Conservation (phyloP, 2,329 filamentous ascomycete species). For the Dothideomycetes sp. region DNA sequence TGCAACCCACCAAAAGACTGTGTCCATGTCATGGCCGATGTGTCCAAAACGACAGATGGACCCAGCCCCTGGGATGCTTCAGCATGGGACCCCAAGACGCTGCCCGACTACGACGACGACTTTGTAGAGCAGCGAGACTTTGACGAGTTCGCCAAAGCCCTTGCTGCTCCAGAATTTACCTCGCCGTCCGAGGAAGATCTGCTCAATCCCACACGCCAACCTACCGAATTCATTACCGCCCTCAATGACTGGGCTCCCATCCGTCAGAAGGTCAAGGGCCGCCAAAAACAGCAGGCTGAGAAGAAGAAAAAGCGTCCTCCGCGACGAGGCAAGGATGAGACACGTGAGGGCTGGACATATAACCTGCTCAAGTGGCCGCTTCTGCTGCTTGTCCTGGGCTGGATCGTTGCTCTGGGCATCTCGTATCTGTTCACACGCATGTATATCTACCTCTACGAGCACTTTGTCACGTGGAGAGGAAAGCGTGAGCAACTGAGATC, state of each 20-base stretch:
- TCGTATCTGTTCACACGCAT: conserved; percentile 72
- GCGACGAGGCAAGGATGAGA: conserved; percentile 66
- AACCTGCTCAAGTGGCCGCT: conserved; percentile 86
- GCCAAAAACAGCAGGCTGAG: conserved; percentile 27
- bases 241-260: conserved; percentile 95
- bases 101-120: conserved; percentile 73
- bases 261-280: conserved; percentile 55
- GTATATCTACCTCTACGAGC: conserved; percentile 90
- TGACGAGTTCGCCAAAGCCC: conserved; percentile 67
- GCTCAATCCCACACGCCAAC: conserved; percentile 33
- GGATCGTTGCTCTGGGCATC: conserved; percentile 64
- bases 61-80: conserved; percentile 53
- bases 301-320: conserved; percentile 34
- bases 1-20: no score
- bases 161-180: conserved; percentile 65
- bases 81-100: conserved; percentile 56
- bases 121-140: conserved; percentile 68
- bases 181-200: conserved; percentile 54
- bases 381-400: conserved; percentile 66
- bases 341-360: conserved; percentile 86
- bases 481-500: conserved; percentile 61
- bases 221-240: conserved; percentile 63
- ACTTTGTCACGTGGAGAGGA: conserved; percentile 83
- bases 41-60: conserved; percentile 39
- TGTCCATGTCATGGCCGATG: conserved; percentile 41